Evolutionary conservation across 441 rosid genomes (phyloP).

Genomic region (Syzygium malaccense): DNA sequence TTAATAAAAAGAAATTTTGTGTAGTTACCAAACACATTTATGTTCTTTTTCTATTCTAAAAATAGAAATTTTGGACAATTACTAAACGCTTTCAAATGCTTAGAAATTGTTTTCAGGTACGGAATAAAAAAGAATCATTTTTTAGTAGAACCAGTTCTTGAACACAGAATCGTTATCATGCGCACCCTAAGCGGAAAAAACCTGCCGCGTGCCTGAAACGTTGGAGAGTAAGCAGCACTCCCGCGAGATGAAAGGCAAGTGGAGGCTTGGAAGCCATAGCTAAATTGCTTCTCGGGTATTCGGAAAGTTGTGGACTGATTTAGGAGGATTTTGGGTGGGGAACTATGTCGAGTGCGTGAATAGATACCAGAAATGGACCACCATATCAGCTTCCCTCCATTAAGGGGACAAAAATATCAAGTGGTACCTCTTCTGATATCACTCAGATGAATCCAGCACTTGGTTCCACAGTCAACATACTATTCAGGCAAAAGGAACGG

Average conservation of each 20-base stretch:
- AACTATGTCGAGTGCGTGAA: not conserved
- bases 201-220: rapidly evolving
- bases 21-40: too few relatives aligned
- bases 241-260: not conserved
- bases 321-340: not conserved
- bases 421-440: not conserved
- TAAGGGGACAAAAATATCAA: not conserved
- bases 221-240: not conserved
- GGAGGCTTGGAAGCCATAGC: not conserved
- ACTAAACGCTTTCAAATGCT: too few relatives aligned
- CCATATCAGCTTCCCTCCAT: not conserved
- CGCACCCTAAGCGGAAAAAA: not conserved
- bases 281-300: not conserved
- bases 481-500: not conserved
- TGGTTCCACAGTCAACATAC: not conserved
- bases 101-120: too few relatives aligned
- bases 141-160: rapidly evolving
- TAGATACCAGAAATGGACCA: not conserved
- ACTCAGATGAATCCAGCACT: not conserved
- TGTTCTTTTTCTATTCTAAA: too few relatives aligned
- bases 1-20: too few relatives aligned
- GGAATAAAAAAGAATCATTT: too few relatives aligned
- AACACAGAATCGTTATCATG: too few relatives aligned
- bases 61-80: too few relatives aligned
- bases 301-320: not conserved